Conservation (phyloP, 106 monocot species). For the Phalaenopsis equestris region DNA sequence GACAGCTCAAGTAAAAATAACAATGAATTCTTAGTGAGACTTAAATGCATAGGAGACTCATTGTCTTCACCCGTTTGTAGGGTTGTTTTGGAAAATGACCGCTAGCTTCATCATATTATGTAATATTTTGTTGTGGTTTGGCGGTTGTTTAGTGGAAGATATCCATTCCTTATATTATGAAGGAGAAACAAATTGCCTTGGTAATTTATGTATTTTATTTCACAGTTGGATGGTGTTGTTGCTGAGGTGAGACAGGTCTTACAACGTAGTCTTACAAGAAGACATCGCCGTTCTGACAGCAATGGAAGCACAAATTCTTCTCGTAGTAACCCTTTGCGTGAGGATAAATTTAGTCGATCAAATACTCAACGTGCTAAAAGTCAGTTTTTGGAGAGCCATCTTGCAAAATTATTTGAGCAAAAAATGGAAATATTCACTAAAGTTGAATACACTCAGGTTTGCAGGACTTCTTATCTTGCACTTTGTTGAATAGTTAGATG, state of each 20-base stretch:
- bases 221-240: conserved; percentile 54
- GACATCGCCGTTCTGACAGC: conserved; percentile 79
- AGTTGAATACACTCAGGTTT: conserved; percentile 89
- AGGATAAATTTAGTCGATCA: conserved; percentile 66
- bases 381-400: conserved; percentile 94
- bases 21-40: not conserved
- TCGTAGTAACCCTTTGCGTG: conserved; percentile 69
- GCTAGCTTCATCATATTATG: not conserved
- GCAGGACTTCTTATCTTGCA: not conserved
- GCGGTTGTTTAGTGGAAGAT: not conserved
- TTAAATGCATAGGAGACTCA: not conserved
- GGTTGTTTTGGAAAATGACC: not conserved
- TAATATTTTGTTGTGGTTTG: not conserved
- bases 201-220: not conserved
- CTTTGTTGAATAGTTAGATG: not conserved
- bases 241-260: conserved; percentile 76
- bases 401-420: conserved; percentile 97
- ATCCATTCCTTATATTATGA: not conserved
- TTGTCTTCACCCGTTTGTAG: not conserved
- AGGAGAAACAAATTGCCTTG: not conserved
- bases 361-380: conserved; percentile 85
- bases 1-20: not conserved
- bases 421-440: conserved; percentile 99
- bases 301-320: conserved; percentile 82
- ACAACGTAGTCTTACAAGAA: conserved; percentile 45